Percentiles rank a stretch among this genome's conserved stretches.
These are phyloP conservation scores for Thermochaetoides thermophila DNA, from an alignment of 495 filamentous ascomycete genomes.

Conservation along the genomic window DNA sequence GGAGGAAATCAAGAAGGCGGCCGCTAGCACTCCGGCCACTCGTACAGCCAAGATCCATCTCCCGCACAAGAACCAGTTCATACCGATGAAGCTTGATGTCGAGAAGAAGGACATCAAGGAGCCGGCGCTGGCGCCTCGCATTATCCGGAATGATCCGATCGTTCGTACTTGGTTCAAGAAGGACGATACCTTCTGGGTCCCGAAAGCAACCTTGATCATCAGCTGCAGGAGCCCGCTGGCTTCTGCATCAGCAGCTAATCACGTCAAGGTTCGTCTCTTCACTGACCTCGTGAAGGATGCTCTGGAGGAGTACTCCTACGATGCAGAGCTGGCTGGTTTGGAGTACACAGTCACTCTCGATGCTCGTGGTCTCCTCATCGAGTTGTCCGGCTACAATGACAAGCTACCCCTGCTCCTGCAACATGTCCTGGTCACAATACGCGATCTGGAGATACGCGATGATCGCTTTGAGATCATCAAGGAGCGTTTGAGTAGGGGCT, in stretches of 20 bases:
- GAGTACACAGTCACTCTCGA: slow-evolving; percentile 64
- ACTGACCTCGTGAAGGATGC: slow-evolving; percentile 81
- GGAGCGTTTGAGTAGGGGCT: slow-evolving; percentile 59
- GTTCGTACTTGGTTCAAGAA: slow-evolving; percentile 97
- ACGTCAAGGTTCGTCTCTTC: slow-evolving; percentile 66
- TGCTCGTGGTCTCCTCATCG: slow-evolving; percentile 59
- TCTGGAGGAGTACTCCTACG: slow-evolving; percentile 88
- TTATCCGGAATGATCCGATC: slow-evolving; percentile 75
- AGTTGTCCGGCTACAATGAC: slow-evolving; percentile 85
- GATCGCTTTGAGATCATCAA: slow-evolving; percentile 88
- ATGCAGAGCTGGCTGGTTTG: slow-evolving; percentile 84
- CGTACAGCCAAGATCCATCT: slow-evolving; percentile 64
- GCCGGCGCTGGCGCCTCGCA: slow-evolving; percentile 57
- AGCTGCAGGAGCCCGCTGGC: slow-evolving; percentile 66
- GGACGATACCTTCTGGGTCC: slow-evolving; percentile 97
- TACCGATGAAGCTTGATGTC: slow-evolving; percentile 84
- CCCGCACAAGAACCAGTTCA: slow-evolving; percentile 90
- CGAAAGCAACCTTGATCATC: slow-evolving; percentile 75
- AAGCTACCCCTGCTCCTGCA: slow-evolving; percentile 85
- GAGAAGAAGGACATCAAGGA: slow-evolving; percentile 78
- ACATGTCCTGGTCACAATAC: slow-evolving; percentile 78
- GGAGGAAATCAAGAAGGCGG: slow-evolving; percentile 48
- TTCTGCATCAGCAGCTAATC: slow-evolving; percentile 59
- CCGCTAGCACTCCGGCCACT: slow-evolving; percentile 36
- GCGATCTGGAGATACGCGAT: slow-evolving; percentile 63